phyloP scores from a whole-genome alignment of 2,329 filamentous ascomycete genomes.

The Penicillium sp. region DNA sequence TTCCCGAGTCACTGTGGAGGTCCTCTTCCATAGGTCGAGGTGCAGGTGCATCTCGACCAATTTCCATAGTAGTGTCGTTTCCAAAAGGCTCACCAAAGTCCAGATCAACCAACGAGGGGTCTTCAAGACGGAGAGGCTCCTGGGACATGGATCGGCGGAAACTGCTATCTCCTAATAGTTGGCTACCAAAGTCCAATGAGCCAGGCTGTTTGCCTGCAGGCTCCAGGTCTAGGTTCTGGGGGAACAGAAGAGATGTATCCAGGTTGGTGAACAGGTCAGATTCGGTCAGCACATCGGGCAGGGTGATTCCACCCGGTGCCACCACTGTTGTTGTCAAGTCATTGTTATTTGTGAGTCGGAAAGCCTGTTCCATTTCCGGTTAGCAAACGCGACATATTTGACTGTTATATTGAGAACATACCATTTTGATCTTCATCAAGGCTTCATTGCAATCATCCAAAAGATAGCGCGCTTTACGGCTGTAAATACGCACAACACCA shows the following conservation, averaged over 20 bases:
- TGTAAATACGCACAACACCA: slow-evolving; percentile 96
- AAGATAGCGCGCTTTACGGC: slow-evolving; percentile 92
- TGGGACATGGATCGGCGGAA: slow-evolving; percentile 49
- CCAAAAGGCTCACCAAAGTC: slow-evolving; percentile 69
- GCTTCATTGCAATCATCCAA: slow-evolving; percentile 98
- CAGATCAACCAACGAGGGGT: slow-evolving; percentile 73
- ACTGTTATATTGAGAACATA: slow-evolving; percentile 39
- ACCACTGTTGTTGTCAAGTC: slow-evolving; percentile 83
- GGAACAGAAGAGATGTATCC: slow-evolving; percentile 80
- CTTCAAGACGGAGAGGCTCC: slow-evolving; percentile 56
- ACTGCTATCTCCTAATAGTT: slow-evolving; percentile 71
- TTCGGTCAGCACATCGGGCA: slow-evolving; percentile 90
- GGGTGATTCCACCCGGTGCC: slow-evolving; percentile 78
- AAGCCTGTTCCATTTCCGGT: slow-evolving; percentile 63
- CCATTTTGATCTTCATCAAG: slow-evolving; percentile 98
- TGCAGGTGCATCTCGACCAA: slow-evolving; percentile 80
- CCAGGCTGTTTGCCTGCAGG: slow-evolving; percentile 36
- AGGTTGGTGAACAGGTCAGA: slow-evolving; percentile 83
- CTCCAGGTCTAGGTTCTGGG: slow-evolving; percentile 61
- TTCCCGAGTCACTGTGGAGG: slow-evolving; percentile 62
- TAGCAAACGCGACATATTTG: slow-evolving; percentile 3
- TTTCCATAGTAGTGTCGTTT: slow-evolving; percentile 72
- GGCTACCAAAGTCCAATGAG: slow-evolving; percentile 64
- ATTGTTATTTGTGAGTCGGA: slow-evolving; percentile 90
- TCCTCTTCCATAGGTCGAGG: slow-evolving; percentile 60